phyloP scores from a whole-genome alignment of 164 flowering plant species.

The Vitis amurensis region DNA sequence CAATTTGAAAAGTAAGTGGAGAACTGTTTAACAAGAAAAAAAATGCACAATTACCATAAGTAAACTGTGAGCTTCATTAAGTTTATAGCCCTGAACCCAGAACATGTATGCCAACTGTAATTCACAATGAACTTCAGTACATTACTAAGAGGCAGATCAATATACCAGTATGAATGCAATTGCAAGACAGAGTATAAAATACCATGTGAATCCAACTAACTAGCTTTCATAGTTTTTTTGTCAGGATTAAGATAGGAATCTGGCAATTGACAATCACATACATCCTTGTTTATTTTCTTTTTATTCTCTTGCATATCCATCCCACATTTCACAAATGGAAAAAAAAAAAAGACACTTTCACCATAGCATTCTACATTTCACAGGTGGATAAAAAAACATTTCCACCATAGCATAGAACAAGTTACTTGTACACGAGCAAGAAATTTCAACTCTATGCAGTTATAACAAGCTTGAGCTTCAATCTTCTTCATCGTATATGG shows the following conservation, averaged over 20 bases:
- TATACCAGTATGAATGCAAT: background rate
- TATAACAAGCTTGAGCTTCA: background rate
- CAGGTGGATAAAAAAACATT: background rate
- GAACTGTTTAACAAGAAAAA: background rate
- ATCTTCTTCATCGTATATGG: background rate
- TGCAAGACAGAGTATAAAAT: background rate
- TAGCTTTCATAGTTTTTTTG: background rate
- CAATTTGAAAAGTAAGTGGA: background rate
- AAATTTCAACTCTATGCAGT: background rate
- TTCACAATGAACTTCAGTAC: constrained; percentile 4
- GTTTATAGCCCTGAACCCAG: constrained; percentile 91
- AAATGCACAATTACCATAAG: constrained; percentile 44
- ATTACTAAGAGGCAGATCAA: background rate
- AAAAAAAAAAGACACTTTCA: background rate
- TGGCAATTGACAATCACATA: background rate
- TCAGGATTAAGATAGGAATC: background rate
- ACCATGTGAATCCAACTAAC: background rate
- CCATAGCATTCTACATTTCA: background rate
- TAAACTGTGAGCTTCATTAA: constrained; percentile 57
- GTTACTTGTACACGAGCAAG: background rate
- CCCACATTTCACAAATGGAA: background rate
- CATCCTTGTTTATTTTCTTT: background rate
- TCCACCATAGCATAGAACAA: too few relatives aligned
- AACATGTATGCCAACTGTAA: constrained; percentile 90
- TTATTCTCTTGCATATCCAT: background rate